phyloP scores from a whole-genome alignment of 2,329 filamentous ascomycete species.

The Coniochaeta sp. region DNA sequence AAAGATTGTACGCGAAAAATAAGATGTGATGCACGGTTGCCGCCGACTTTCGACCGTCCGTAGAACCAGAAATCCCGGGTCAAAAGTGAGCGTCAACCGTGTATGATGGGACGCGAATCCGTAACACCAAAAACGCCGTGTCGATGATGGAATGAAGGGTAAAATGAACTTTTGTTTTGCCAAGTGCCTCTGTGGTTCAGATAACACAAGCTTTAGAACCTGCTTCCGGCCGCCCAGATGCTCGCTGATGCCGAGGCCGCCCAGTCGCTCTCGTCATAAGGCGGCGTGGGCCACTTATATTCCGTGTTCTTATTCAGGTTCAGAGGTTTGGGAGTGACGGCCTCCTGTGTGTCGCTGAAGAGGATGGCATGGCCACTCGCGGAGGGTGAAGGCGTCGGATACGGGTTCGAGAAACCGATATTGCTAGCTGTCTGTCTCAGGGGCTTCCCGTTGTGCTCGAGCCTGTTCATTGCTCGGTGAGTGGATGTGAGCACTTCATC shows the following conservation, averaged over 20 bases:
- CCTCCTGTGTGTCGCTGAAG: slow-evolving; percentile 60
- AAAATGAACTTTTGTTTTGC: background rate
- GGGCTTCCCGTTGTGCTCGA: slow-evolving; percentile 49
- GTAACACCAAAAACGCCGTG: background rate
- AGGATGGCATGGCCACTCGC: slow-evolving; percentile 72
- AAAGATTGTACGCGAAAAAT: background rate
- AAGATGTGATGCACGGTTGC: background rate
- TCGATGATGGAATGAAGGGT: background rate
- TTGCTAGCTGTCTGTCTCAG: slow-evolving; percentile 60
- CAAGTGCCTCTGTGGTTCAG: background rate
- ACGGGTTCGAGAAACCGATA: slow-evolving; percentile 51
- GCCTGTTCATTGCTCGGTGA: slow-evolving; percentile 62
- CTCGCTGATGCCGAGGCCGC: slow-evolving; percentile 73
- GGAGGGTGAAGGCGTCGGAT: slow-evolving; percentile 65
- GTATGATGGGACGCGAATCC: background rate
- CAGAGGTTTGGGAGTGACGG: slow-evolving; percentile 61
- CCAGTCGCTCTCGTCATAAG: slow-evolving; percentile 93
- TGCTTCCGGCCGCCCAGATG: slow-evolving; percentile 66
- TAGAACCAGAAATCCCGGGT: background rate
- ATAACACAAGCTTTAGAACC: slow-evolving; percentile 35
- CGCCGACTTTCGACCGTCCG: background rate
- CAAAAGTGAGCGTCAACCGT: slow-evolving; percentile 3
- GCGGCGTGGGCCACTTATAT: slow-evolving; percentile 88
- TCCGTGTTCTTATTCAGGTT: slow-evolving; percentile 51
- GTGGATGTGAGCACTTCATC: slow-evolving; percentile 81